Percentiles rank a stretch among this genome's conserved stretches.
These are phyloP conservation scores for Ascochyta pisi DNA, from an alignment of 2,329 filamentous ascomycete genomes.

Conservation along the genomic window DNA sequence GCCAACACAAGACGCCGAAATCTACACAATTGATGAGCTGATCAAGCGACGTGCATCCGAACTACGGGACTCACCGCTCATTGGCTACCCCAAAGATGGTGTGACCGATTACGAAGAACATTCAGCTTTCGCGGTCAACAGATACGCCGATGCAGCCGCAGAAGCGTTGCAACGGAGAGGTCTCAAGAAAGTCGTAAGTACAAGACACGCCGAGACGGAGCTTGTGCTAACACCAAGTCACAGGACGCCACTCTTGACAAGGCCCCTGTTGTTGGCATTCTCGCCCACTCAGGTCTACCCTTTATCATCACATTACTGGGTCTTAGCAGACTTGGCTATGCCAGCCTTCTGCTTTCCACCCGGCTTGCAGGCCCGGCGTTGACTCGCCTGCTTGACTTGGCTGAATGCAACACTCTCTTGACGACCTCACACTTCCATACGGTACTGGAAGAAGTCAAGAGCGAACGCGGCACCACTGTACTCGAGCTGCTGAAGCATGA, in stretches of 20 bases:
- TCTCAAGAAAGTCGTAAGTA: conserved; percentile 29
- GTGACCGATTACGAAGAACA: conserved; percentile 35
- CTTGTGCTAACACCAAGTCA: conserved; percentile 3
- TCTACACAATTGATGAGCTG: conserved; percentile 35
- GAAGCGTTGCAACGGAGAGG: conserved; percentile 28
- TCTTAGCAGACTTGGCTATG: conserved; percentile 62
- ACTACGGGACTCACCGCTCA: conserved; percentile 24
- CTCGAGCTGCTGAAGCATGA: conserved; percentile 34
- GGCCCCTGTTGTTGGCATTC: conserved; percentile 53
- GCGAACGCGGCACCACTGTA: conserved; percentile 25
- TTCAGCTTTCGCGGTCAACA: conserved; percentile 32
- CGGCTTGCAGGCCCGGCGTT: conserved; percentile 61
- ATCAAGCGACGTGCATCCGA: conserved; percentile 32
- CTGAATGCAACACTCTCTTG: conserved; percentile 32
- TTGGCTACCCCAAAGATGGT: conserved; percentile 34
- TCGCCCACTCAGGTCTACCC: conserved; percentile 62
- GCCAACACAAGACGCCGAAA: conserved; percentile 16
- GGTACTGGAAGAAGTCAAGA: conserved; percentile 40
- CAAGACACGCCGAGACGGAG: neutral
- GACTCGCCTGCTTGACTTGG: conserved; percentile 48
- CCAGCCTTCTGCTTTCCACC: conserved; percentile 62
- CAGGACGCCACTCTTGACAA: conserved; percentile 26
- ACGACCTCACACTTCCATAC: conserved; percentile 27
- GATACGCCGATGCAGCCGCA: conserved; percentile 35
- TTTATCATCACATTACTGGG: conserved; percentile 63